Base-by-base conservation (phyloP, 2,329 filamentous ascomycete genomes). In the Aschersonia sp. region DNA sequence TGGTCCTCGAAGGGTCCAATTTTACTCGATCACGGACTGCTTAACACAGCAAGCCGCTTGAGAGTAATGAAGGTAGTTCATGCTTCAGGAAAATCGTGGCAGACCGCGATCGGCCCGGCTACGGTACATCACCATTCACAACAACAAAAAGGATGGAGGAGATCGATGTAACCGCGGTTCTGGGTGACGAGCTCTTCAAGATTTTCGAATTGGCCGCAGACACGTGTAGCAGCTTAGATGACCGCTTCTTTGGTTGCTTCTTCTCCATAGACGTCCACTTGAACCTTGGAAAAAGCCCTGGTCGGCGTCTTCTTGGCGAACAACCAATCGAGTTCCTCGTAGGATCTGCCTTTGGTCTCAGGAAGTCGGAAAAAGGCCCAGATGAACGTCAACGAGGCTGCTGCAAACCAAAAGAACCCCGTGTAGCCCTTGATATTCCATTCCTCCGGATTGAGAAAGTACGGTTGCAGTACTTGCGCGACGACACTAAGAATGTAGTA, bases 281-380 rank as follows among this genome's bases (percentile, higher is more conserved):
- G 45, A 2, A 35, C 35, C 28, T 46, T 46, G 35, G 45, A 30
- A 46, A 46, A 46, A 12, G 45, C 45, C 9, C 45, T 35, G 5
- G 45, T 40, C n/a, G 45, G 32, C 35, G 31, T 46, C 31, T 30
- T 20, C 45, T 40, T 46, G 32, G 35, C 45, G 56, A 78, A 78
- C 42, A 79, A 55, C 9, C 71, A 61, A 47, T 77, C 74, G 1
- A 78, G 62, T 58, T 78, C 73, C 53, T 73, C 72, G 44, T 74
- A 70, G 0, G 70, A 72, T 29, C 71, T 65, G 2, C 65, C 70
- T 42, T 69, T 70, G 0, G 72, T 69, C 58, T 78, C 75, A 4
- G 72, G 73, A 5, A 75, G 58, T 28, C 69, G 71, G 55, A 73
- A 66, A 50, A 66, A 72, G 50, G 73, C 59, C 61, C 60, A 63